A percentile compares a stretch with the other conserved stretches of the same genome.
Evolutionary conservation across 148 eudicot species (phyloP).

Genomic region (Camellia japonica): DNA sequence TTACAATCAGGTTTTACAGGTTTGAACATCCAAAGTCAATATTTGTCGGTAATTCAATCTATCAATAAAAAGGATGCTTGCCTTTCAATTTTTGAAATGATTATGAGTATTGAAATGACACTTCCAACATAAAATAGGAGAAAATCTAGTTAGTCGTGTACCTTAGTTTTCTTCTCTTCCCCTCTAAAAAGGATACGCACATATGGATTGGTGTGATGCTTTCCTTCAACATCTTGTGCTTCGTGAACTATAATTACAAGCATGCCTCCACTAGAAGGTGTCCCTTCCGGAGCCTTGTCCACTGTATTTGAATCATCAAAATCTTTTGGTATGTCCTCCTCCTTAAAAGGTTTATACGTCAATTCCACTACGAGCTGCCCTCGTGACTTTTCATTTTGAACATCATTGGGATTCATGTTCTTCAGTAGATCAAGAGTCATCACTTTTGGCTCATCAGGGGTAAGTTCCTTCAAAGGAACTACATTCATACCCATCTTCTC

Average conservation of each 20-base stretch:
- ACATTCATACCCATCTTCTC: constrained; percentile 86
- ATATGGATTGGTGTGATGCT: constrained; percentile 87
- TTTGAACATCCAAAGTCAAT: background rate
- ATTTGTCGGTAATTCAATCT: background rate
- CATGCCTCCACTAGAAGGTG: constrained; percentile 75
- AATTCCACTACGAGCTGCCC: constrained; percentile 70
- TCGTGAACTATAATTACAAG: constrained; percentile 67
- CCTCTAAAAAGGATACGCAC: constrained; percentile 71
- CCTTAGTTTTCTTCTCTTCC: constrained; percentile 93
- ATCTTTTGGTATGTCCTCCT: constrained; percentile 52
- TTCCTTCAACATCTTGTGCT: constrained; percentile 89
- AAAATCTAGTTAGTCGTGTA: constrained; percentile 13
- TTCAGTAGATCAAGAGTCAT: constrained; percentile 62
- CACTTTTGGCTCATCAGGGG: constrained; percentile 65
- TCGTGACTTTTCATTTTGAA: constrained; percentile 72
- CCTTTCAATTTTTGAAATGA: background rate
- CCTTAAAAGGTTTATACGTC: constrained; percentile 70
- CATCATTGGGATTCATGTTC: constrained; percentile 61
- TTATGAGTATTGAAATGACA: background rate
- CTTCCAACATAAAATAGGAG: background rate
- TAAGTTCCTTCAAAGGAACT: constrained; percentile 69
- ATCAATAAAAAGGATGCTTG: background rate
- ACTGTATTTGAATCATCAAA: constrained; percentile 39
- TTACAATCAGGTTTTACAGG: background rate
- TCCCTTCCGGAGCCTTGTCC: constrained; percentile 73